phyloP scores from a whole-genome alignment of 2,329 filamentous ascomycete genomes.

The Aaosphaeria arxii region DNA sequence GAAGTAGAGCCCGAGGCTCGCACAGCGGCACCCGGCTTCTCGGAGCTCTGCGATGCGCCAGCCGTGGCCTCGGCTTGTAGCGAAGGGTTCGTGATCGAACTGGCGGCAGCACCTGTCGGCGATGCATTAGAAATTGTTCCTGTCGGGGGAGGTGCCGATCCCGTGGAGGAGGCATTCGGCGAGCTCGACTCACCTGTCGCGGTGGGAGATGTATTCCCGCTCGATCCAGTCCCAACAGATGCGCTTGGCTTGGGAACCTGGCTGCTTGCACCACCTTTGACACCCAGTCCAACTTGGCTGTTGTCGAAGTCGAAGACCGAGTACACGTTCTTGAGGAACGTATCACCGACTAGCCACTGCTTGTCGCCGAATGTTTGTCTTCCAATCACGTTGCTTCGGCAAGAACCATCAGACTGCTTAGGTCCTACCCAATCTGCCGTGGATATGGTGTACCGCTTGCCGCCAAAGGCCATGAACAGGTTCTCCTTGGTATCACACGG shows the following conservation, averaged over 20 bases:
- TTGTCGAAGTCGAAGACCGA: constrained; percentile 76
- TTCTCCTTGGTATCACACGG: constrained; percentile 66
- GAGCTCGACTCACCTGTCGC: not conserved
- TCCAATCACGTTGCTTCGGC: constrained; percentile 71
- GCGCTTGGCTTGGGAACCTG: not conserved
- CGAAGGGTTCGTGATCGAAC: too few species aligned
- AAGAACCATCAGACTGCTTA: constrained; percentile 34
- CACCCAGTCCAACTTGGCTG: constrained; percentile 55
- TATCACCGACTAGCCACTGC: constrained; percentile 79
- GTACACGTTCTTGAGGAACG: constrained; percentile 89
- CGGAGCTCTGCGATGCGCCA: too few species aligned
- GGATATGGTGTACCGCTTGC: constrained; percentile 63
- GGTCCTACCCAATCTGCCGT: constrained; percentile 69
- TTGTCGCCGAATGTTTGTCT: constrained; percentile 60
- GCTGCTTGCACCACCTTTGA: constrained; percentile 11
- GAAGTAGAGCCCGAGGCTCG: not conserved
- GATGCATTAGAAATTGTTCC: not conserved
- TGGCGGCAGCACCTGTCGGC: not conserved
- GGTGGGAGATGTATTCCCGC: not conserved
- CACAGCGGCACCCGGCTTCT: not conserved
- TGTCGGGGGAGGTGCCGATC: not conserved
- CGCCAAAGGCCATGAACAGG: constrained; percentile 67
- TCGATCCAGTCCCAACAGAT: not conserved
- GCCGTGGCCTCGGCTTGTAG: too few species aligned
- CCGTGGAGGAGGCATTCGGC: not conserved